Percentiles rank a stretch among this genome's conserved stretches.
phyloP scores from a whole-genome alignment of 441 rosid genomes.

The Populus hybrid region DNA sequence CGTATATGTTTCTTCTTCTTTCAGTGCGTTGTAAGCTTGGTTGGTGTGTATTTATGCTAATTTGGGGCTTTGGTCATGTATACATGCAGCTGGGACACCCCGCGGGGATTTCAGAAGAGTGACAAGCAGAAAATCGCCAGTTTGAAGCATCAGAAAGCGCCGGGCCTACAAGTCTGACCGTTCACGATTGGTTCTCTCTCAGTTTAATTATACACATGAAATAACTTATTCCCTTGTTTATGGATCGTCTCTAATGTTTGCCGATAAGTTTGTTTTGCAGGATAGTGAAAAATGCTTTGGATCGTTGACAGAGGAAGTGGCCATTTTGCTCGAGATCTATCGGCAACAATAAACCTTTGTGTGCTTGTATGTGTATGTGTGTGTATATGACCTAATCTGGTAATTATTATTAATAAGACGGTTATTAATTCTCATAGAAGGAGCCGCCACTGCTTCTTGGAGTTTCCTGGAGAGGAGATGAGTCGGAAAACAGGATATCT shows the following conservation, averaged over 20 bases:
- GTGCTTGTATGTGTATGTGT: neutral
- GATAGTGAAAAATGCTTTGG: conserved; percentile 69
- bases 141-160: conserved; percentile 27
- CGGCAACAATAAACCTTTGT: conserved; percentile 15
- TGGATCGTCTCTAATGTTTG: neutral
- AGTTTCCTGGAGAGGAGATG: conserved; percentile 19
- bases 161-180: conserved; percentile 51
- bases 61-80: neutral
- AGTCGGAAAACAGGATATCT: neutral
- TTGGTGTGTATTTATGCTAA: neutral
- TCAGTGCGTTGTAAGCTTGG: neutral
- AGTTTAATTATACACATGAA: neutral
- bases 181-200: conserved; percentile 54
- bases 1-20: neutral
- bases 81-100: conserved; percentile 74
- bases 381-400: neutral
- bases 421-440: neutral
- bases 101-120: conserved; percentile 47
- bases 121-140: conserved; percentile 42
- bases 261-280: conserved; percentile 28
- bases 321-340: conserved; percentile 18
- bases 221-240: neutral
- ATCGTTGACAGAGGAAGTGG: conserved; percentile 48
- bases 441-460: conserved; percentile 21
- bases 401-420: neutral